Evolutionary conservation across 345 rosid genomes (phyloP).

Genomic region (Gossypium stocksii): DNA sequence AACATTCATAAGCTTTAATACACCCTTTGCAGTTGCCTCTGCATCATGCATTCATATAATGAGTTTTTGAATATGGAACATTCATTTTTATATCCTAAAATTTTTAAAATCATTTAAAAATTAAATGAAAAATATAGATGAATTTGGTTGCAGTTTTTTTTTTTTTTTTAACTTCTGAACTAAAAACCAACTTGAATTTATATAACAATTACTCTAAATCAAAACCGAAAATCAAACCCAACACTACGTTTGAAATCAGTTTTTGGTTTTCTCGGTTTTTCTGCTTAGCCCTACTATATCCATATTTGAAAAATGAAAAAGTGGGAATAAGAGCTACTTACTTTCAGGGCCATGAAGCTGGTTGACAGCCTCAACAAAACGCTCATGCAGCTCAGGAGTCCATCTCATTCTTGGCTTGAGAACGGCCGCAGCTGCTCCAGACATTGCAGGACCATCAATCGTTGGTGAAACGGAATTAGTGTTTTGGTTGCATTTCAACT

Average conservation of each 20-base stretch:
- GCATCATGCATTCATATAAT: constrained; percentile 25
- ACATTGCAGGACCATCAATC: constrained; percentile 40
- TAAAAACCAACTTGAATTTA: neutral
- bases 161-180: neutral
- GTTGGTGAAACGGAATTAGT: constrained; percentile 29
- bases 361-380: constrained; percentile 64
- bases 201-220: neutral
- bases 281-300: neutral
- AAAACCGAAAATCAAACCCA: neutral
- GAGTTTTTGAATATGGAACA: neutral
- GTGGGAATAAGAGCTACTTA: constrained; percentile 29
- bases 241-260: neutral
- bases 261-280: neutral
- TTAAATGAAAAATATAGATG: too few relatives aligned
- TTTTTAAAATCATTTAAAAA: too few relatives aligned
- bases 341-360: constrained; percentile 93
- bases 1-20: constrained; percentile 81
- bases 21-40: constrained; percentile 95
- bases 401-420: constrained; percentile 91
- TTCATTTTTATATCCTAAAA: too few relatives aligned
- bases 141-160: too few relatives aligned
- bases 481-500: constrained; percentile 30
- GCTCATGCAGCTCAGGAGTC: constrained; percentile 86
- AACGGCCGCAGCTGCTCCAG: constrained; percentile 33
- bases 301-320: neutral